A percentile compares a stretch with the other conserved stretches of the same genome.
Conservation (phyloP, 129 eudicot species). For the Heracleum sosnowskyi region DNA sequence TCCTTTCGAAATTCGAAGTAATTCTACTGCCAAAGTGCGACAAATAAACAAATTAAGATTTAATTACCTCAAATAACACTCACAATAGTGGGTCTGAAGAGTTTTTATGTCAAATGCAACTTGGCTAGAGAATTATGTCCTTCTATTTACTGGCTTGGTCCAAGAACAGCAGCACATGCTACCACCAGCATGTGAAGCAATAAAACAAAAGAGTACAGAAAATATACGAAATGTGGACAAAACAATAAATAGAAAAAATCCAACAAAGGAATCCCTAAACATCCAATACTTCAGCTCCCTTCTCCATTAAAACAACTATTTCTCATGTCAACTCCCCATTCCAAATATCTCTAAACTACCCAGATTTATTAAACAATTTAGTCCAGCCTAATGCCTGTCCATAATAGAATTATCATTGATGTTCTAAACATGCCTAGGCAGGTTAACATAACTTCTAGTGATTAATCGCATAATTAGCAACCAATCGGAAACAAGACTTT, state of each 20-base stretch:
- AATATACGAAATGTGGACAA: conserved; percentile 1
- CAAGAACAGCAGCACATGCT: conserved; percentile 14
- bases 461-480: neutral
- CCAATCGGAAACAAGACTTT: neutral
- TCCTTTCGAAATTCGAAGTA: neutral
- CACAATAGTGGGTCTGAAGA: neutral
- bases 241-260: neutral
- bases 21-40: neutral
- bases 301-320: neutral
- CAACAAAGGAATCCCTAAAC: neutral
- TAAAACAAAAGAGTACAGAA: neutral
- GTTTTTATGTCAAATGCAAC: neutral
- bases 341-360: neutral
- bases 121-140: neutral
- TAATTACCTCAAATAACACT: neutral
- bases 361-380: neutral
- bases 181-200: neutral
- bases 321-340: neutral
- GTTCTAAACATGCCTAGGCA: neutral
- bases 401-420: neutral
- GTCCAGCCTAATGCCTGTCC: neutral
- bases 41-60: neutral
- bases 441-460: neutral
- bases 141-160: conserved; percentile 1
- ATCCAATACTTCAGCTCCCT: neutral